Base-by-base conservation (phyloP, 2,329 filamentous ascomycete species). In the Calonectria pteridis region DNA sequence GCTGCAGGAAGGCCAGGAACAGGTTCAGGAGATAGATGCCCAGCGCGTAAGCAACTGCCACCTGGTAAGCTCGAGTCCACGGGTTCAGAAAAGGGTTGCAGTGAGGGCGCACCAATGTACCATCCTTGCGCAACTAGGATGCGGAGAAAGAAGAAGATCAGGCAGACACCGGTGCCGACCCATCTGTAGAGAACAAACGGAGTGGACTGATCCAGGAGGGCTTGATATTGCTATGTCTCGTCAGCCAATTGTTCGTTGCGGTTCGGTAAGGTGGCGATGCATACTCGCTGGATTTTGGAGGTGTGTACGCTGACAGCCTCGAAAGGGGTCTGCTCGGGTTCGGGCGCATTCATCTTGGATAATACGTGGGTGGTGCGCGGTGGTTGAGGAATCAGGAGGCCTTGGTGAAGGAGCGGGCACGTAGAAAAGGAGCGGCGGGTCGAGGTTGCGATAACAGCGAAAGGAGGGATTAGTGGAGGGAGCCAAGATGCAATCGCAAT, bases 1-100 rank as follows among this genome's bases (percentile, higher is more conserved):
- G 97, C 83, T 96, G 95, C 69, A 99, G 91, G 89, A 99, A 99
- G 80, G 97, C 97, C 84, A 99, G 95, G 91, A 99, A 99, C 74
- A 99, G 93, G 88, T 99, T 99, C 75, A 99, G 93, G 62, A 99
- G 94, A 89, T 99, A 99, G 86, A 99, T 99, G 80, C 96, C 97
- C 70, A 99, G 93, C 46, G 96, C 97, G 86, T 99, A 99, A 79
- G 96, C 96, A 81, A 99, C 97, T 98, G 79, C 53, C 23, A 23
- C 23, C n/a, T 23, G 26, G 40, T 79, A 43, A 81, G 73, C 40
- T 65, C 63, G 18, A 28, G 65, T 29, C 33, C 69, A 13, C 7
- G 28, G 9, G 37, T 46, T 40, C 29, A 14, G n/a, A 28, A n/a
- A 51, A n/a, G 58, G 40, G 31, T 35, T 64, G 26, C 31, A 31